phyloP scores from a whole-genome alignment of 768 basidiomycete genomes.

The Udeniomyces megalosporus region DNA sequence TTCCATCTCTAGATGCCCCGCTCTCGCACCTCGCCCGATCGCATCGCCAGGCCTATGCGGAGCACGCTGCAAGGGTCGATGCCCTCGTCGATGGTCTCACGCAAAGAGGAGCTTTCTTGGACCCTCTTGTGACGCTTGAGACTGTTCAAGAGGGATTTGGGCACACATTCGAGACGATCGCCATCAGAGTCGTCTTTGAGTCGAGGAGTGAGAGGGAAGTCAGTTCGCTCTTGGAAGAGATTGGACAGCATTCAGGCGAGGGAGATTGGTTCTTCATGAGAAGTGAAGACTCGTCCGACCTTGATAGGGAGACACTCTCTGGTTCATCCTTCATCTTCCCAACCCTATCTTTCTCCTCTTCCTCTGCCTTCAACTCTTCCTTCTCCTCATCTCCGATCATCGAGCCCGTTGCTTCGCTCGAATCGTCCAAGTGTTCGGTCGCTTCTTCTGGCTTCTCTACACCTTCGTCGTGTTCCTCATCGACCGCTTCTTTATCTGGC shows the following conservation, averaged over 20 bases:
- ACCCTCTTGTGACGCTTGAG: neutral
- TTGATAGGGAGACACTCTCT: neutral
- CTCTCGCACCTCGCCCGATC: neutral
- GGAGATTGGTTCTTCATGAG: neutral
- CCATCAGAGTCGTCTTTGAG: neutral
- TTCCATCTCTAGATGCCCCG: neutral
- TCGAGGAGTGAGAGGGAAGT: neutral
- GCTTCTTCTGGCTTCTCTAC: neutral
- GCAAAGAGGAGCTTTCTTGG: neutral
- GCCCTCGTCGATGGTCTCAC: neutral
- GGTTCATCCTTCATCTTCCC: neutral
- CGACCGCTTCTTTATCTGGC: neutral
- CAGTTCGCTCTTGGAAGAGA: neutral
- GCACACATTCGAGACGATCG: neutral
- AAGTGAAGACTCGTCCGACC: neutral
- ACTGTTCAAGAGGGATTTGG: neutral
- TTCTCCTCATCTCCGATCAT: neutral
- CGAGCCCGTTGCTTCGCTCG: neutral
- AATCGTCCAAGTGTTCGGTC: neutral
- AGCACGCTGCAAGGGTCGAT: neutral
- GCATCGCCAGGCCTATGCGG: neutral
- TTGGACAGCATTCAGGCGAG: neutral
- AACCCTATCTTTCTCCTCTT: neutral
- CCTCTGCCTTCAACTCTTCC: neutral
- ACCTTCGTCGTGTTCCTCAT: neutral